Evolutionary conservation across 805 yeast genomes (phyloP).

Genomic region (Starmerella etchellsii): DNA sequence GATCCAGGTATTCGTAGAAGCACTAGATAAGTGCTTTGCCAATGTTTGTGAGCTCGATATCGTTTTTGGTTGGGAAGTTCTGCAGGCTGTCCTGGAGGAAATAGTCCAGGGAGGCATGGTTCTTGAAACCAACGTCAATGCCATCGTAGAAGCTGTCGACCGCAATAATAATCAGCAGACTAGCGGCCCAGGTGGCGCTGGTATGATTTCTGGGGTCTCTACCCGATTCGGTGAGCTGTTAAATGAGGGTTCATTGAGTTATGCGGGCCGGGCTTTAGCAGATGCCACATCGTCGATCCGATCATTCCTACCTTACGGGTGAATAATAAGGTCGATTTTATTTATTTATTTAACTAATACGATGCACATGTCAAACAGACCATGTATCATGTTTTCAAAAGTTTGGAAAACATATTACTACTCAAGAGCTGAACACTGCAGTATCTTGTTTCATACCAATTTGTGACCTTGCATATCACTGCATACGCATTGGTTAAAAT

Average conservation of each 20-base stretch:
- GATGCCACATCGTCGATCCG: conserved; percentile 19
- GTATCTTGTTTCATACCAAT: no score
- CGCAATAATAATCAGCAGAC: conserved; percentile 24
- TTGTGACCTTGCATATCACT: no score
- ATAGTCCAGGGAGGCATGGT: conserved; percentile 98
- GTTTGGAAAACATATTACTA: no score
- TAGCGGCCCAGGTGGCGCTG: conserved; percentile 13
- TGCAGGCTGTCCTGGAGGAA: conserved; percentile 74
- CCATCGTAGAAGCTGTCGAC: conserved; percentile 54
- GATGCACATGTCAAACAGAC: no score
- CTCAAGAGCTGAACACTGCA: no score
- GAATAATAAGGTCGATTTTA: conserved; percentile 1
- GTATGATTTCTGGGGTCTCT: conserved; percentile 1
- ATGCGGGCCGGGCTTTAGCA: conserved; percentile 18
- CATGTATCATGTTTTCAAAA: no score
- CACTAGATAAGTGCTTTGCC: conserved; percentile 80
- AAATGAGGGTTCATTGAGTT: conserved; percentile 15
- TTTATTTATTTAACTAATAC: no score
- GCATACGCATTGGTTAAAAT: no score
- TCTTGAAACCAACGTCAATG: conserved; percentile 72
- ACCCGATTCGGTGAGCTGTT: conserved; percentile 1
- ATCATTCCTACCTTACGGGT: conserved; percentile 18
- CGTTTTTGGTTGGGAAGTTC: conserved; percentile 97
- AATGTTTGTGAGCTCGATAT: conserved; percentile 92
- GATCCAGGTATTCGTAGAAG: conserved; percentile 93